Evolutionary conservation across 257 asterid genomes (phyloP).

Genomic region (Gentiana straminea): DNA sequence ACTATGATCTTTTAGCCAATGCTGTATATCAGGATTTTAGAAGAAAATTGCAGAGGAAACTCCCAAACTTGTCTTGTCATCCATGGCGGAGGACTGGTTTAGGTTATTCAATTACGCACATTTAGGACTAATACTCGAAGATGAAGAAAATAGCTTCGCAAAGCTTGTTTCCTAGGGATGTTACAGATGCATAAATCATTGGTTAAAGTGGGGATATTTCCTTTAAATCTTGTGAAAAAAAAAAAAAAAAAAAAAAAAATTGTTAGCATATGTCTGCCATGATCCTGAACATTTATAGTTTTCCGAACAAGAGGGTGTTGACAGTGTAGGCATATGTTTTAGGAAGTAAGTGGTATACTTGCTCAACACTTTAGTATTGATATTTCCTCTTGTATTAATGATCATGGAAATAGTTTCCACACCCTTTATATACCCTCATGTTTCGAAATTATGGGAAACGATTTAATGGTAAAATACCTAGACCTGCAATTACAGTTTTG

Average conservation of each 20-base stretch:
- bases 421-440: neutral
- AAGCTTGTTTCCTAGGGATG: too few species aligned
- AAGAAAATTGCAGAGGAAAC: too few species aligned
- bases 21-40: too few species aligned
- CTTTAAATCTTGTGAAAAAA: neutral
- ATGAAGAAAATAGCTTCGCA: too few species aligned
- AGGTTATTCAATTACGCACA: too few species aligned
- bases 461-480: neutral
- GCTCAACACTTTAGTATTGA: neutral
- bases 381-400: neutral
- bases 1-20: too few species aligned
- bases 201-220: neutral
- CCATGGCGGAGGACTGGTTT: too few species aligned
- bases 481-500: neutral
- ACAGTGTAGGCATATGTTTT: too few species aligned
- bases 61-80: too few species aligned
- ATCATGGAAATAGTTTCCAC: neutral
- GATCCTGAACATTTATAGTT: neutral
- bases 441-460: neutral
- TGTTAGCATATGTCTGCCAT: neutral
- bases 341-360: too few species aligned
- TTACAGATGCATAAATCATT: too few species aligned
- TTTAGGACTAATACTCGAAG: too few species aligned
- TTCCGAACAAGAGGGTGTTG: neutral
- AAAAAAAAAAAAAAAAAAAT: neutral